Evolutionary conservation across 768 basidiomycete genomes (phyloP), one percentile per base, ranked within the genome.

Genomic region (Mycena sanguinolenta): DNA sequence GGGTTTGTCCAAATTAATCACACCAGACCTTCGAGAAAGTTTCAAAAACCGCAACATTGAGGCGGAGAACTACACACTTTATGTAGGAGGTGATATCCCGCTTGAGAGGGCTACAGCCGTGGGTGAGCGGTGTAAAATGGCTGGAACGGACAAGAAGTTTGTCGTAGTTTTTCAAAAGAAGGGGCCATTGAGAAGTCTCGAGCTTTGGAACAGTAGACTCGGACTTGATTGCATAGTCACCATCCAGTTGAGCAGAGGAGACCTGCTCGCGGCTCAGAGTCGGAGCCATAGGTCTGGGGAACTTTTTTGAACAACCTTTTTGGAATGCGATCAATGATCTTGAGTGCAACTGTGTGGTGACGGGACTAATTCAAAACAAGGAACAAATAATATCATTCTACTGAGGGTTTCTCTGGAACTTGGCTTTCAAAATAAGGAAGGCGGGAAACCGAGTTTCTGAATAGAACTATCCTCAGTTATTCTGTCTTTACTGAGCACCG

Each of bases 1-100:
- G 27, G 98, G 98, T 79, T 99, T 99, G 89, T 99, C 98, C 74
- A 99, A 87, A 84, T 99, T 99, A 80, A 99, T 99, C 62, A 98
- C 95, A 75, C 98, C 98, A 74, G 97, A 95, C 86, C 96, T 97
- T 73, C n/a, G 66, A 71, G 57, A 58, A 28, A 12, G 16, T 25
- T 65, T 36, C 67, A 52, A 71, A 50, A 59, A 69, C 69, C n/a
- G 27, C 42, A 71, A 30, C 62, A 53, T 36, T 17, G 19, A 70
- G 38, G 42, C 28, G 58, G 12, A 38, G 44, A 6, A 34, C 32
- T n/a, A 66, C 82, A 61, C 78, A 95, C 94, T 96, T 97, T 81
- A 99, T 90, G 82, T 99, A 99, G 65, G 89, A 88, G 19, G 86
- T 84, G 58, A 99, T 92, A 77, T 99, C 98, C 60, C 98, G 92